A percentile compares a stretch with the other conserved stretches of the same genome.
phyloP scores from a whole-genome alignment of 768 basidiomycete genomes.

The Lactarius vividus region DNA sequence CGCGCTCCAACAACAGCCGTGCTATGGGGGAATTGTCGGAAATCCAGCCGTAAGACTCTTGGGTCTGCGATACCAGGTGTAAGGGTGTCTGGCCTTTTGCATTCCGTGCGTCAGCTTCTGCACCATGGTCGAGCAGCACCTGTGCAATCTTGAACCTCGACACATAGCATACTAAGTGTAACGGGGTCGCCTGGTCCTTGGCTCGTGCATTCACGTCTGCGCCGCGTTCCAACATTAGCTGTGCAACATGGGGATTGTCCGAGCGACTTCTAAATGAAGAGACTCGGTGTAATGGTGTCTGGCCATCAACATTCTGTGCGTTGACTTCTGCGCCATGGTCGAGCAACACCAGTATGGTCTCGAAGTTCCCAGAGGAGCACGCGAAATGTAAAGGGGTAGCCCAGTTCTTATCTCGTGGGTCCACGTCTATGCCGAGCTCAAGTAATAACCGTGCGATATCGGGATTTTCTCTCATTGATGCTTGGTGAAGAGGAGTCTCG shows the following conservation, averaged over 20 bases:
- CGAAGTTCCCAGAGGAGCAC: too few species aligned
- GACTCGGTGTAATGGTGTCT: too few species aligned
- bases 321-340: too few species aligned
- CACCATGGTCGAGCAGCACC: background rate
- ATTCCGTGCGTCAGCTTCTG: background rate
- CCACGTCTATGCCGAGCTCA: background rate
- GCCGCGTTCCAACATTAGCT: too few species aligned
- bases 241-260: too few species aligned
- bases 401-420: background rate
- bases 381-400: too few species aligned
- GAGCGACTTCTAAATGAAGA: too few species aligned
- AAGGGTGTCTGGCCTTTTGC: background rate
- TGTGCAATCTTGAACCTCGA: background rate
- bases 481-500: background rate
- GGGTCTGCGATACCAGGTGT: background rate
- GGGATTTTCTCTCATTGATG: accelerated
- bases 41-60: too few species aligned
- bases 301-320: too few species aligned
- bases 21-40: too few species aligned
- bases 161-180: background rate
- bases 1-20: background rate
- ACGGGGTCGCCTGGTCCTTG: background rate
- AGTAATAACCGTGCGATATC: background rate
- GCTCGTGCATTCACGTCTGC: too few species aligned
- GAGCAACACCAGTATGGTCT: too few species aligned